These are phyloP conservation scores for Penicillium sp. DNA, from an alignment of 2,329 filamentous ascomycete species.

Conservation along the genomic window DNA sequence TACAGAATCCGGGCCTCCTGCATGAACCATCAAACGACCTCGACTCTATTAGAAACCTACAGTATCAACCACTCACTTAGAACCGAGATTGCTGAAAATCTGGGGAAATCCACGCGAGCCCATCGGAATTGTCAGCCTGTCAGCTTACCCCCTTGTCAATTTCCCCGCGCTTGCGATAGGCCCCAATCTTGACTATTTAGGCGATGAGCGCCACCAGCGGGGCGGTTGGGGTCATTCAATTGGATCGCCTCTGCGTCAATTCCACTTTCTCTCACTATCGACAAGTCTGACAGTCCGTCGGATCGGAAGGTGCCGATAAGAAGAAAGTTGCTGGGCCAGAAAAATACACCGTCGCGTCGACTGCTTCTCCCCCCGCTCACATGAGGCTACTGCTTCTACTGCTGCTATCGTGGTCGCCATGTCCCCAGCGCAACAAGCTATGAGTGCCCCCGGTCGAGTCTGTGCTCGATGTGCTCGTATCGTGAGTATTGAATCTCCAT, in stretches of 20 bases:
- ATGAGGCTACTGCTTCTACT: too few relatives aligned
- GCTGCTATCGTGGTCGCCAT: slow-evolving; percentile 1
- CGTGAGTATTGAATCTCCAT: slow-evolving; percentile 9
- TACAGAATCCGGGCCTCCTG: too few relatives aligned
- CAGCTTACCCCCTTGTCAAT: not conserved
- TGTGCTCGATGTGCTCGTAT: slow-evolving; percentile 28
- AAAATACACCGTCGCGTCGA: slow-evolving; percentile 16
- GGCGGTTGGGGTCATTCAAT: not conserved
- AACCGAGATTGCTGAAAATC: not conserved
- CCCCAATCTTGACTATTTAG: not conserved
- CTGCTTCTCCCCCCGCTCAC: not conserved
- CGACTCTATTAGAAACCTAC: not conserved
- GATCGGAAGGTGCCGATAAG: slow-evolving; percentile 19
- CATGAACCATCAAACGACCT: not conserved
- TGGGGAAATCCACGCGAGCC: not conserved
- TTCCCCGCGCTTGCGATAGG: not conserved
- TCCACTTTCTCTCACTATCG: slow-evolving; percentile 10
- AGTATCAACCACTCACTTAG: not conserved
- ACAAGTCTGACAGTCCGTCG: slow-evolving; percentile 8
- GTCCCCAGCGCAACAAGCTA: not conserved
- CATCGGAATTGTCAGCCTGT: not conserved
- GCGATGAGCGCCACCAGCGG: not conserved
- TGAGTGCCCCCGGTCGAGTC: slow-evolving; percentile 22
- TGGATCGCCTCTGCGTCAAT: not conserved
- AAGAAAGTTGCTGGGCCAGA: not conserved